Conservation (phyloP, 805 yeast species). For the Yarrowia bubula region DNA sequence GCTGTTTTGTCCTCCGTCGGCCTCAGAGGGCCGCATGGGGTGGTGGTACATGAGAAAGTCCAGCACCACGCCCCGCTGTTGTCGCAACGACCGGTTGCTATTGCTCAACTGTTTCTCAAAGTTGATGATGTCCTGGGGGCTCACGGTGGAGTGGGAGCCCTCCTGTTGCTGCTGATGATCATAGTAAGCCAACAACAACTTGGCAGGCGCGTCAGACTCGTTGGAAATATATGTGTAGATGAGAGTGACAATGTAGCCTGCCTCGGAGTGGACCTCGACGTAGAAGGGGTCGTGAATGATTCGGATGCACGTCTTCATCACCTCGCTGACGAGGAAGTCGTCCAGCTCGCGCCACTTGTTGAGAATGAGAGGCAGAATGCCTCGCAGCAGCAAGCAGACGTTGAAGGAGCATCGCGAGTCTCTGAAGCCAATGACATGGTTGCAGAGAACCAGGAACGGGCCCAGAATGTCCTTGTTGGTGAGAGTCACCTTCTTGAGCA, state of each 20-base stretch:
- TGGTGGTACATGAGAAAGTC: slow-evolving; percentile 70
- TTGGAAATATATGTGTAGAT: slow-evolving; percentile 47
- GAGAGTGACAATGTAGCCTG: slow-evolving; percentile 81
- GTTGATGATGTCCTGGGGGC: slow-evolving; percentile 55
- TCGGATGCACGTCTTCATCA: slow-evolving; percentile 66
- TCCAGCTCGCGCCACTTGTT: slow-evolving; percentile 75
- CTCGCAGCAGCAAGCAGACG: slow-evolving; percentile 75
- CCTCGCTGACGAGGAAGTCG: slow-evolving; percentile 57
- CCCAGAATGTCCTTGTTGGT: slow-evolving; percentile 66
- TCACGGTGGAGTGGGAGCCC: slow-evolving; percentile 37
- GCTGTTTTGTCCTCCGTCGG: slow-evolving; percentile 43
- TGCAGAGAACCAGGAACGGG: slow-evolving; percentile 70
- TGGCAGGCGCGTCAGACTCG: slow-evolving; percentile 50
- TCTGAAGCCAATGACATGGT: slow-evolving; percentile 74
- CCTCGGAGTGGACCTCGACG: slow-evolving; percentile 85
- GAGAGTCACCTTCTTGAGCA: slow-evolving; percentile 64
- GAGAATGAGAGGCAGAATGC: slow-evolving; percentile 66
- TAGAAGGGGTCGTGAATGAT: slow-evolving; percentile 73
- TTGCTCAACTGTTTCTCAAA: slow-evolving; percentile 63
- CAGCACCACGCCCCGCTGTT: slow-evolving; percentile 74
- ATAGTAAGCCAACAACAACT: slow-evolving; percentile 43
- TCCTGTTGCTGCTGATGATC: background rate
- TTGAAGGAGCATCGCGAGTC: slow-evolving; percentile 93
- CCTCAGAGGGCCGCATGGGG: slow-evolving; percentile 38
- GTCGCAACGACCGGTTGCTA: slow-evolving; percentile 63